These are phyloP conservation scores for Nemania sp. DNA, from an alignment of 2,329 filamentous ascomycete species.

Conservation along the genomic window DNA sequence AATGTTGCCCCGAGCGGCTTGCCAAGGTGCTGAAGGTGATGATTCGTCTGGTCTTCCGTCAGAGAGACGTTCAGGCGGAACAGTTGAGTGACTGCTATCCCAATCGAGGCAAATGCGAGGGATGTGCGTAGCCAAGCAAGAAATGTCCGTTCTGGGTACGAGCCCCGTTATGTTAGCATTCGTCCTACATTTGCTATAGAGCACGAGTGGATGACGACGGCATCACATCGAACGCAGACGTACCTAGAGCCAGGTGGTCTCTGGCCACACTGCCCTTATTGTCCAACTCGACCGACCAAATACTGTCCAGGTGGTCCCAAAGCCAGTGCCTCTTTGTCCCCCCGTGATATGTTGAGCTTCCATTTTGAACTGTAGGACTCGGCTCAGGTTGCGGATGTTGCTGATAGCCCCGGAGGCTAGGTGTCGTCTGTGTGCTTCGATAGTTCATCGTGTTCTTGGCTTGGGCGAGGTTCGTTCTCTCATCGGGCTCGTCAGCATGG, in stretches of 20 bases:
- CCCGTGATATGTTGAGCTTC: conserved; percentile 20
- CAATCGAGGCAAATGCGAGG: conserved; percentile 79
- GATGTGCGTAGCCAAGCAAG: conserved; percentile 85
- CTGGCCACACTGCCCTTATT: conserved; percentile 84
- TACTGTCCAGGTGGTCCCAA: conserved; percentile 51
- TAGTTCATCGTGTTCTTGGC: conserved; percentile 46
- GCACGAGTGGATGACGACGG: not conserved
- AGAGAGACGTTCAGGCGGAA: conserved; percentile 79
- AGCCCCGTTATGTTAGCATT: conserved; percentile 24
- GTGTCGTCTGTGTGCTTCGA: conserved; percentile 43
- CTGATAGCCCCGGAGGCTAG: conserved; percentile 32
- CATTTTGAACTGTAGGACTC: conserved; percentile 32
- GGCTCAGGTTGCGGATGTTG: conserved; percentile 24
- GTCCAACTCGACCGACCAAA: conserved; percentile 73
- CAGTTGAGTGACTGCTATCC: conserved; percentile 81
- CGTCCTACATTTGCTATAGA: not conserved
- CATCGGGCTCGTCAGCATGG: conserved; percentile 41
- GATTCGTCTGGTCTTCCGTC: conserved; percentile 41
- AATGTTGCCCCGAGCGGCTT: conserved; percentile 79
- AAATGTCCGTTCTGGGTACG: conserved; percentile 74
- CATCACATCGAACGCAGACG: conserved; percentile 23
- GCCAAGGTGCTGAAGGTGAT: conserved; percentile 61
- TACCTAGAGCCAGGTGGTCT: conserved; percentile 81
- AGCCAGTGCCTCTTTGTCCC: conserved; percentile 53
- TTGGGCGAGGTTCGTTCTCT: conserved; percentile 48